Base-by-base conservation (phyloP, 73 alveolate species). In the Paraurostyla sp. region DNA sequence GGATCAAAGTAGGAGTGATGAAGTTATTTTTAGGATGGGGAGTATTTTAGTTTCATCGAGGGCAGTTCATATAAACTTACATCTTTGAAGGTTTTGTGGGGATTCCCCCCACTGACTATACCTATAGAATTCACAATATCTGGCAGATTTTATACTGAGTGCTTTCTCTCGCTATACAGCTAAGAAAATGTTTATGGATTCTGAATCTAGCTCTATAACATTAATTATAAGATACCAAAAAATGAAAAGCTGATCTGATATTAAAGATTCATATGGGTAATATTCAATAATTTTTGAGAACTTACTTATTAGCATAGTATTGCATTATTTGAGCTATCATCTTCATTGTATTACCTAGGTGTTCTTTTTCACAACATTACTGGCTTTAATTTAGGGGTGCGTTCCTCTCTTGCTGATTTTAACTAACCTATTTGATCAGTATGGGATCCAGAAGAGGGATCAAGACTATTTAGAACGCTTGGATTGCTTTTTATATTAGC, bases 351-450 rank as follows among this genome's bases (percentile, higher is more conserved):
- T 18, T 25, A 35, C 69, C 69, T 52, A 9, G 69, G 69, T 52
- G 69, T 52, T 20, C 23, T 52, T 52, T 35, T 52, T 52, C 30
- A 9, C 4, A 52, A 20, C 13, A 52, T 35, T 9, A 52, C 69
- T 52, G 69, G 69, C 69, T 20, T 52, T 25, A 52, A 35, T 52
- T 52, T 52, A 9, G 69, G 69, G 23, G 69, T 52, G 9, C 69
- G 13, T 52, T 52, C 69, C 4, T 52, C 69, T n/a, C 69, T 6
- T 18, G 69, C 69, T 6, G 69, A 52, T 52, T 52, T 52, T 20
- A 52, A 20, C 33, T 52, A 52, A 6, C 9, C 23, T 20, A 20
- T 18, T 52, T 52, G 69, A 52, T 52, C 69, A 13, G n/a, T n/a
- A n/a, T n/a, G n/a, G n/a, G n/a, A n/a, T n/a, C n/a, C n/a, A n/a